Base-by-base conservation (phyloP, 441 rosid species). In the Croton setiger region DNA sequence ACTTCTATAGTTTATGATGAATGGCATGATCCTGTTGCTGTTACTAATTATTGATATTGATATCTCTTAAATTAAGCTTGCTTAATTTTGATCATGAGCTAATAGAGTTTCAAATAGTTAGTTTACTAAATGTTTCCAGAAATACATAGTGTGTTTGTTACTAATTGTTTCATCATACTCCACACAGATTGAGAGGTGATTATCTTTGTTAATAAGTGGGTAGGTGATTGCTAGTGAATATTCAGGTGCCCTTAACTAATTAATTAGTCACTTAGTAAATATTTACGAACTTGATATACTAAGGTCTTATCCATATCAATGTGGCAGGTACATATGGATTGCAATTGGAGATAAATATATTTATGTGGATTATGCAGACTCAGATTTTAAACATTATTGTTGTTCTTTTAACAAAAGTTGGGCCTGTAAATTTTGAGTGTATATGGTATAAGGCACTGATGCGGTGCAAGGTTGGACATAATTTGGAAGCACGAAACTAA, bases 291-390 rank as follows among this genome's bases (percentile, higher is more conserved):
- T 48, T 45, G 53, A 36, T 57, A 67, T 27, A 11, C 74, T 55
- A 37, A 61, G 69, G 33, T 52, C 59, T 49, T 70, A 27, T 69
- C 56, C 35, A 70, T 74, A 55, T 52, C 54, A 75, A 65, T 63
- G 18, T 75, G 64, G 69, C 64, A 58, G 63, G 63, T 58, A 60
- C 23, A 55, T 18, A 15, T 43, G 68, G 74, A 64, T 6, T 68
- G 60, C 68, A 8, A 23, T 36, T 48, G 61, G 55, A 56, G 78
- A 53, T 39, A 71, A 55, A 52, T 73, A 58, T 2, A 14, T 36
- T 55, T 72, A 43, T 69, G 73, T 66, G 75, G 71, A 67, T 67
- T 61, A 6, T 73, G 59, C 57, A 45, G 15, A 72, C 64, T 59
- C 37, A 53, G 1, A 2, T 27, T 27, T 27, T 27, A 27, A 27